Base-by-base conservation (phyloP, 805 yeast species). In the Candida khao-thaluensis region DNA sequence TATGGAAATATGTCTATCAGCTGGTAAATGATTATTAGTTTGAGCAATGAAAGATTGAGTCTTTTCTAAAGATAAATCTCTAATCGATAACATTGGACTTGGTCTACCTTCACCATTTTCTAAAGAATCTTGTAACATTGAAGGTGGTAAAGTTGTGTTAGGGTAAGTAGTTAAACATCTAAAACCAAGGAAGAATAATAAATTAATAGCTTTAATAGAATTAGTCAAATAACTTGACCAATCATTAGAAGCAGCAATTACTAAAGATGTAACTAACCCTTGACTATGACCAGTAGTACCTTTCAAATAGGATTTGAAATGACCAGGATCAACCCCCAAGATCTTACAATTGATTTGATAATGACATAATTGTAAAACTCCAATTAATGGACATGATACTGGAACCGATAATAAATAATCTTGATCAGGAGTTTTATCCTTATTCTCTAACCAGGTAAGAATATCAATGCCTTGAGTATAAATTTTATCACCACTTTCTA, bases 51-150 rank as follows among this genome's bases (percentile, higher is more conserved):
- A 88, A 41, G 62, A 63, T 64, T 88, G 82, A 42, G 91, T 93
- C 67, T 87, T 90, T 30, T 77, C 81, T 51, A 74, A 70, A 15
- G 95, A 77, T 57, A 93, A 76, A 62, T 90, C 96, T 63, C 96
- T 82, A 46, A 93, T 77, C 8, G 97, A 85, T 62, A 93, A 78
- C 99, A 93, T 93, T 51, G 99, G 99, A 50, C 95, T 84, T 47
- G 99, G 99, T 53, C 78, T 74, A 53, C 99, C 99, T 72, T 93
- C 99, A 54, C 91, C 91, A 59, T 88, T 82, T 56, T 87, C 95
- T 59, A 84, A 79, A 17, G 95, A 84, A 66, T 93, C 99, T 62
- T 87, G 87, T 52, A 90, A 78, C 64, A 86, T 85, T 16, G 95
- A 77, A 43, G 99, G 99, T 29, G 99, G 89, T 59, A 93, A 75